Conservation (phyloP, 495 filamentous ascomycete species). For the Daldinia caldariorum region DNA sequence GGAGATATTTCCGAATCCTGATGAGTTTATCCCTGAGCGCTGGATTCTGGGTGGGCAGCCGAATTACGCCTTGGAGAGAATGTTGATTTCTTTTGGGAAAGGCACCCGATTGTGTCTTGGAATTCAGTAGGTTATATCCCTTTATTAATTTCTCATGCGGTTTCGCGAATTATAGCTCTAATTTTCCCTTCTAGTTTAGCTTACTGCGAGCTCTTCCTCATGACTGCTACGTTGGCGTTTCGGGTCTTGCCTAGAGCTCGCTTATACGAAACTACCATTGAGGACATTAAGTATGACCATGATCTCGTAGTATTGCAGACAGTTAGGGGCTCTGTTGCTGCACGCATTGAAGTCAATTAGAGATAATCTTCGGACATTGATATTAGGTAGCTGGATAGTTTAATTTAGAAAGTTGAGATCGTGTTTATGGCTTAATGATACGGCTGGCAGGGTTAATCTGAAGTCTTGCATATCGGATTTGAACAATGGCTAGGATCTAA, state of each 20-base stretch:
- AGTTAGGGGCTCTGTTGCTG: constrained; percentile 12
- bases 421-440: too few species aligned
- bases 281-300: constrained; percentile 45
- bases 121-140: constrained; percentile 50
- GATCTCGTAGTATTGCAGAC: constrained; percentile 42
- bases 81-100: constrained; percentile 60
- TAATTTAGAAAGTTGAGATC: too few species aligned
- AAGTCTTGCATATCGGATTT: too few species aligned
- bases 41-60: constrained; percentile 56
- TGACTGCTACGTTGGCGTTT: constrained; percentile 42
- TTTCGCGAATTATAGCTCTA: background rate
- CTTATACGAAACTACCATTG: constrained; percentile 40
- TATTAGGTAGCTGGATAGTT: too few species aligned
- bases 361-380: too few species aligned
- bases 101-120: constrained; percentile 62
- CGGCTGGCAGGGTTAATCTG: too few species aligned
- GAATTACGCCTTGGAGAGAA: constrained; percentile 54
- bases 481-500: too few species aligned
- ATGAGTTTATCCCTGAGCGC: constrained; percentile 60
- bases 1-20: constrained; percentile 58
- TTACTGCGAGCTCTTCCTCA: constrained; percentile 47
- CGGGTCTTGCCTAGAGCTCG: constrained; percentile 41
- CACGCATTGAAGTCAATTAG: background rate
- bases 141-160: background rate
- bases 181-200: constrained; percentile 40